Conservation (phyloP, 2,329 filamentous ascomycete genomes). For the Nemania diffusa region DNA sequence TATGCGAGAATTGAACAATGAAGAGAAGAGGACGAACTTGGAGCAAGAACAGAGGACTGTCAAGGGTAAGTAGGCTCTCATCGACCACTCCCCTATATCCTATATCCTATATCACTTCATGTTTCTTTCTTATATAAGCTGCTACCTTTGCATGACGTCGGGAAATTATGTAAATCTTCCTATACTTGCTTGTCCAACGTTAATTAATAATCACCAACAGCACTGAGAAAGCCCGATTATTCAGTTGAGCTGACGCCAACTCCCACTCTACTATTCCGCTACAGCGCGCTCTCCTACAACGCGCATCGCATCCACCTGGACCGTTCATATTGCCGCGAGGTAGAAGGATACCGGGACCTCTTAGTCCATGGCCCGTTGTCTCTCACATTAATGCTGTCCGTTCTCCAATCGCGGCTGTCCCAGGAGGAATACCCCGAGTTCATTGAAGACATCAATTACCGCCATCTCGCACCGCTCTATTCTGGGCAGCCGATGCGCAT, state of each 20-base stretch:
- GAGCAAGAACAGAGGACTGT: conserved; percentile 33
- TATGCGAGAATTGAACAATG: conserved; percentile 51
- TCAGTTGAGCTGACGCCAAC: conserved; percentile 71
- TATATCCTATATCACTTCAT: neutral
- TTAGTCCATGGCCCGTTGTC: conserved; percentile 90
- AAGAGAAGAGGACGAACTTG: conserved; percentile 36
- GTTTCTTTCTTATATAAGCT: neutral
- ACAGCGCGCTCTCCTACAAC: conserved; percentile 91
- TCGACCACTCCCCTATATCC: conserved; percentile 33
- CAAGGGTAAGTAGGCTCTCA: conserved; percentile 44
- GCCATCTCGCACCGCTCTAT: conserved; percentile 84
- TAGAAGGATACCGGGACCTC: conserved; percentile 79
- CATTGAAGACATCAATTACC: conserved; percentile 75
- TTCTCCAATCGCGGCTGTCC: conserved; percentile 64
- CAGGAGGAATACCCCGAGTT: conserved; percentile 26
- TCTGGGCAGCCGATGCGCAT: conserved; percentile 76
- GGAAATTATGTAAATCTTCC: neutral
- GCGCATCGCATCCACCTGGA: conserved; percentile 92
- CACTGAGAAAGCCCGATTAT: conserved; percentile 48
- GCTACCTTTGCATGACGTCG: neutral
- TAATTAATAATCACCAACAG: conserved; percentile 5
- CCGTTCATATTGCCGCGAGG: conserved; percentile 70
- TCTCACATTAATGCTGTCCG: conserved; percentile 78
- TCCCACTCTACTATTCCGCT: conserved; percentile 82
- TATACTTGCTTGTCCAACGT: neutral